Percentiles rank a stretch among this genome's conserved stretches.
Conservation (phyloP, 768 basidiomycete genomes). For the Leccinum disarticulatum region DNA sequence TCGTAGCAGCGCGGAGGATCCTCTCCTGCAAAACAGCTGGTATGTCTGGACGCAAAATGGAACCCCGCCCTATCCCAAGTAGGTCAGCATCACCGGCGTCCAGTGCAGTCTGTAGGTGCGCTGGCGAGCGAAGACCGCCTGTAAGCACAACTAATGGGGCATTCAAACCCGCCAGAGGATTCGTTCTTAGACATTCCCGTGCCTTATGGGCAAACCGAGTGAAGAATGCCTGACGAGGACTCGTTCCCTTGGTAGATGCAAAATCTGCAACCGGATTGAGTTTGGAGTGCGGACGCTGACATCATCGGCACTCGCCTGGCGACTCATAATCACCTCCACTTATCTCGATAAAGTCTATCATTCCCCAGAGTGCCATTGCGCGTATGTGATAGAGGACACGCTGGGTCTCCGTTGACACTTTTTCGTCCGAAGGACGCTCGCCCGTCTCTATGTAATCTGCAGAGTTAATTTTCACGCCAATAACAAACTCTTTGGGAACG, state of each 20-base stretch:
- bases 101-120: slow-evolving; percentile 55
- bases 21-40: slow-evolving; percentile 41
- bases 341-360: slow-evolving; percentile 83
- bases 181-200: slow-evolving; percentile 42
- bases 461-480: slow-evolving; percentile 81
- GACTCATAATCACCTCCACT: slow-evolving; percentile 86
- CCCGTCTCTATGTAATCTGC: slow-evolving; percentile 60
- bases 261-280: slow-evolving; percentile 41
- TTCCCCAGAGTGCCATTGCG: slow-evolving; percentile 60
- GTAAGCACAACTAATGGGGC: slow-evolving; percentile 74
- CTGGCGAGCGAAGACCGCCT: slow-evolving; percentile 69
- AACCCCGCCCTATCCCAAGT: slow-evolving; percentile 71
- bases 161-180: slow-evolving; percentile 22
- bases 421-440: slow-evolving; percentile 31
- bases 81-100: slow-evolving; percentile 61
- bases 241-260: slow-evolving; percentile 28
- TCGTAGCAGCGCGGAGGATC: slow-evolving; percentile 1
- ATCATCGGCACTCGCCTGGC: slow-evolving; percentile 47
- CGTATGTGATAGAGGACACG: slow-evolving; percentile 61
- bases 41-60: slow-evolving; percentile 62
- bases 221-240: slow-evolving; percentile 70
- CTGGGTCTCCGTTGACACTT: slow-evolving; percentile 24
- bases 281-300: neutral
- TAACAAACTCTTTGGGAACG: slow-evolving; percentile 57
- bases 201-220: slow-evolving; percentile 62